Evolutionary conservation across 2,329 filamentous ascomycete species (phyloP).

Genomic region (Colletotrichum sp.): DNA sequence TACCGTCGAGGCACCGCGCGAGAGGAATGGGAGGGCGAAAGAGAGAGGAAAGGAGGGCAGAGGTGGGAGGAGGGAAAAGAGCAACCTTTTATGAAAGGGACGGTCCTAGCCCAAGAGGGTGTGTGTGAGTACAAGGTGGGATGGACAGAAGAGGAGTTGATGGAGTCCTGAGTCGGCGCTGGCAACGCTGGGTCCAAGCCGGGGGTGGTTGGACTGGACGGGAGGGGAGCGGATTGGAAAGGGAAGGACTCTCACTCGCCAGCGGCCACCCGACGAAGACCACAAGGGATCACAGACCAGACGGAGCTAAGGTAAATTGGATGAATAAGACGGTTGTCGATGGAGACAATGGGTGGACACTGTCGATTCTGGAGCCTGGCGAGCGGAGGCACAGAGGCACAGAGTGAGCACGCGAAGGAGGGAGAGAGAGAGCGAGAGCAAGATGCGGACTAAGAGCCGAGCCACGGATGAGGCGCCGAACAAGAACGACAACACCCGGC

Average conservation of each 20-base stretch:
- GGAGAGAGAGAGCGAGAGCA: not conserved
- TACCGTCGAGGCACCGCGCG: slow-evolving; percentile 21
- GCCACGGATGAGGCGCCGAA: not conserved
- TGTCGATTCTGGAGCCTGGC: not conserved
- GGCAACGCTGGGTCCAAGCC: slow-evolving; percentile 12
- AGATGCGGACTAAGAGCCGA: not conserved
- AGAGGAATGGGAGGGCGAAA: slow-evolving; percentile 18
- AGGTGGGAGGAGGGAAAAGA: slow-evolving; percentile 13
- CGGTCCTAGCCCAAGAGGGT: slow-evolving; percentile 4
- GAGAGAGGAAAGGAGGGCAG: not conserved
- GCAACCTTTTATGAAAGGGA: slow-evolving; percentile 20
- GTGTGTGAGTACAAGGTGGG: not conserved
- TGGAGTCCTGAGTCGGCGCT: slow-evolving; percentile 20
- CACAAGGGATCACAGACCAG: not conserved
- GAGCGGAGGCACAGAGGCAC: not conserved
- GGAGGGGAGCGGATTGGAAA: not conserved
- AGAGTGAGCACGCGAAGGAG: not conserved
- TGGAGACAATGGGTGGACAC: slow-evolving; percentile 10
- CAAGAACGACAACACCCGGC: not conserved
- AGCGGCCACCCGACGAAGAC: slow-evolving; percentile 1
- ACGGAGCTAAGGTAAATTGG: slow-evolving; percentile 7
- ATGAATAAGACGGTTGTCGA: slow-evolving; percentile 9
- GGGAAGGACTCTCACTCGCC: not conserved
- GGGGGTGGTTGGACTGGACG: slow-evolving; percentile 9
- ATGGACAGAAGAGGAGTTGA: slow-evolving; percentile 1